phyloP scores from a whole-genome alignment of 768 basidiomycete species.

The Tricholoma furcatifolium region DNA sequence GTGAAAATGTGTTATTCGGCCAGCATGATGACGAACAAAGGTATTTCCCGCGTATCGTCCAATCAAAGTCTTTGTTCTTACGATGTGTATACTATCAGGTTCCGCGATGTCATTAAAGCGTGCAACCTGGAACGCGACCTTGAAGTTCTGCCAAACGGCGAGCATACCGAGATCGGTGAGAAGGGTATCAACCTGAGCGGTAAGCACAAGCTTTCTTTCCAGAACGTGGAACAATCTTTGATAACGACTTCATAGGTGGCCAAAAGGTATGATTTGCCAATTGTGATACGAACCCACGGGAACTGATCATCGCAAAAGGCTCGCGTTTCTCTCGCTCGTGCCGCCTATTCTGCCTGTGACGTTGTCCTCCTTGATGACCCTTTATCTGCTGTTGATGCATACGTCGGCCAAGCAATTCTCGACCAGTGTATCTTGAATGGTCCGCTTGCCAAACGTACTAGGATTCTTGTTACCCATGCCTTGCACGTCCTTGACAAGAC shows the following conservation, averaged over 20 bases:
- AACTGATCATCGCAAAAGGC: conserved; percentile 38
- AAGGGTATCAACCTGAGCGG: conserved; percentile 72
- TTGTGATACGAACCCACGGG: not conserved
- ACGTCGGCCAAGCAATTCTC: conserved; percentile 66
- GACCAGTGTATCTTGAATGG: conserved; percentile 61
- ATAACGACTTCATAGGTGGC: conserved; percentile 24
- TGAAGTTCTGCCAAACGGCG: conserved; percentile 66
- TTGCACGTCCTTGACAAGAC: conserved; percentile 57
- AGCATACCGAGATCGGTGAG: conserved; percentile 73
- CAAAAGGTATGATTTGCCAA: conserved; percentile 29
- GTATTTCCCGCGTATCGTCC: conserved; percentile 20
- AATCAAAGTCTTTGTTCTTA: too few species aligned
- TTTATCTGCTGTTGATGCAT: conserved; percentile 75
- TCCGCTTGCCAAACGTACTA: conserved; percentile 51
- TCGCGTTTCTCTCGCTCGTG: conserved; percentile 74
- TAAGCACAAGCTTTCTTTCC: conserved; percentile 16
- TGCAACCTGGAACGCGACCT: conserved; percentile 75
- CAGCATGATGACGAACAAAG: conserved; percentile 56
- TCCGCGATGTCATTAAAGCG: conserved; percentile 55
- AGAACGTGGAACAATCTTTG: not conserved
- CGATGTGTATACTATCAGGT: conserved; percentile 30
- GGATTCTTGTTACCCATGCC: conserved; percentile 62
- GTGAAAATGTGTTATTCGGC: conserved; percentile 77
- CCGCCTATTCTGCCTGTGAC: conserved; percentile 71
- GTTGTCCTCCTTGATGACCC: conserved; percentile 83